These are phyloP conservation scores for Nicotiana sylvestris DNA, from an alignment of 257 asterid genomes.

Conservation along the genomic window DNA sequence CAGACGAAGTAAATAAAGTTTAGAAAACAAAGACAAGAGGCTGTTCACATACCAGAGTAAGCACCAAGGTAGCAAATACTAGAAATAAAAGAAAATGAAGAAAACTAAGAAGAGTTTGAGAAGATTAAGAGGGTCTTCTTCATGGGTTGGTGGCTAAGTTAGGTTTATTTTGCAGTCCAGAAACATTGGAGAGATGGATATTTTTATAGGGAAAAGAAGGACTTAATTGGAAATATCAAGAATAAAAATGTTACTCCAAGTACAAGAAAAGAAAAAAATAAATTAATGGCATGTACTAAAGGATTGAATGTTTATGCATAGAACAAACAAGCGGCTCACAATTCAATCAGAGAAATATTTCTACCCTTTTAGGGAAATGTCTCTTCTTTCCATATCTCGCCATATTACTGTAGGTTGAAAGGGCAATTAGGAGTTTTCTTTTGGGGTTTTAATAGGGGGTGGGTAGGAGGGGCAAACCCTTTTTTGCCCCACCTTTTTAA, in stretches of 20 bases:
- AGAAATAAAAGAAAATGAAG: not conserved
- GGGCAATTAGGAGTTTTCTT: no score
- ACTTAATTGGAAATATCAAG: not conserved
- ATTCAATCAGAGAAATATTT: constrained; percentile 25
- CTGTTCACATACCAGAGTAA: not conserved
- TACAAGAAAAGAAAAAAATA: not conserved
- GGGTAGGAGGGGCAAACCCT: not conserved
- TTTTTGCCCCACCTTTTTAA: not conserved
- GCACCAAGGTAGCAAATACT: no score
- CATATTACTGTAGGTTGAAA: not conserved
- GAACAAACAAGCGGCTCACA: constrained; percentile 42
- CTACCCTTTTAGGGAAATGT: not conserved
- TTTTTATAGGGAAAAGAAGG: constrained; percentile 26
- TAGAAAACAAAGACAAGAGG: not conserved
- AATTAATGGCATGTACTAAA: not conserved
- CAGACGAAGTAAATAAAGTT: not conserved
- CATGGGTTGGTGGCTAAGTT: not conserved
- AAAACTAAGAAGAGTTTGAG: not conserved
- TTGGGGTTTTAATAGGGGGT: not conserved
- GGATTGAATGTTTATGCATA: constrained; percentile 29
- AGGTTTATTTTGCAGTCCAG: constrained; percentile 24
- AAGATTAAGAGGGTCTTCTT: not conserved
- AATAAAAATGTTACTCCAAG: not conserved
- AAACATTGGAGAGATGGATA: constrained; percentile 29
- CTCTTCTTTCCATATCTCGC: not conserved